Evolutionary conservation across 805 yeast species (phyloP).

Genomic region (Danielia oregonensis): DNA sequence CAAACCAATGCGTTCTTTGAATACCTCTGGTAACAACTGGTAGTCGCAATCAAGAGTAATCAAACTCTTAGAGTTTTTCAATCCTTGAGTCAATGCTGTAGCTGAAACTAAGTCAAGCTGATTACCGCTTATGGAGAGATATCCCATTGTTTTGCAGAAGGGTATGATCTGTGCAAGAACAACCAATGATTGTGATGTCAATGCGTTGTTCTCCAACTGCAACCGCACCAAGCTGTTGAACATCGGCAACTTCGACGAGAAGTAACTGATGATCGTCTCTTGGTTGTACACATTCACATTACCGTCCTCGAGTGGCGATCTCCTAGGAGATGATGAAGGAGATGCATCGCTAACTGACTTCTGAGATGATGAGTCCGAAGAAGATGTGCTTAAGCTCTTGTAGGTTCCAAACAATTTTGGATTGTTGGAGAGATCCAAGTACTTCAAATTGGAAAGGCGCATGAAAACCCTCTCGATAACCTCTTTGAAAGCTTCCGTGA

Average conservation of each 20-base stretch:
- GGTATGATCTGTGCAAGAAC: conserved; percentile 66
- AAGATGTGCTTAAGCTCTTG: background rate
- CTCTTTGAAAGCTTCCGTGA: conserved; percentile 45
- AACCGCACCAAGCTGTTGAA: conserved; percentile 62
- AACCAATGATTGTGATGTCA: conserved; percentile 52
- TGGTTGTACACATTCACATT: conserved; percentile 6
- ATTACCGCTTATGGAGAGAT: conserved; percentile 68
- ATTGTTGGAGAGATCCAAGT: conserved; percentile 73
- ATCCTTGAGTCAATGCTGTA: conserved; percentile 64
- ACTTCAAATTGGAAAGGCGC: conserved; percentile 55
- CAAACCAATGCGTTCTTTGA: conserved; percentile 70
- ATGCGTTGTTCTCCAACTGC: conserved; percentile 66
- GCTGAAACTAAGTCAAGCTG: conserved; percentile 55
- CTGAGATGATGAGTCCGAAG: background rate
- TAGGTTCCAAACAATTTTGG: conserved; percentile 58
- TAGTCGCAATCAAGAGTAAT: conserved; percentile 67
- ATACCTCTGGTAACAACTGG: conserved; percentile 54
- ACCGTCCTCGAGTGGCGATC: background rate
- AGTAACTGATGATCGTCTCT: conserved; percentile 42
- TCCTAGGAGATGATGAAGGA: background rate
- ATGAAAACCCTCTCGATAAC: conserved; percentile 50
- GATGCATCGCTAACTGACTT: background rate
- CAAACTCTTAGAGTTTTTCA: conserved; percentile 62
- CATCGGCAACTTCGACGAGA: conserved; percentile 64
- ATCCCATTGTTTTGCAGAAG: conserved; percentile 60